A percentile compares a stretch with the other conserved stretches of the same genome.
Evolutionary conservation across 2,329 filamentous ascomycete genomes (phyloP).

Genomic region (Biscogniauxia mediterranea): DNA sequence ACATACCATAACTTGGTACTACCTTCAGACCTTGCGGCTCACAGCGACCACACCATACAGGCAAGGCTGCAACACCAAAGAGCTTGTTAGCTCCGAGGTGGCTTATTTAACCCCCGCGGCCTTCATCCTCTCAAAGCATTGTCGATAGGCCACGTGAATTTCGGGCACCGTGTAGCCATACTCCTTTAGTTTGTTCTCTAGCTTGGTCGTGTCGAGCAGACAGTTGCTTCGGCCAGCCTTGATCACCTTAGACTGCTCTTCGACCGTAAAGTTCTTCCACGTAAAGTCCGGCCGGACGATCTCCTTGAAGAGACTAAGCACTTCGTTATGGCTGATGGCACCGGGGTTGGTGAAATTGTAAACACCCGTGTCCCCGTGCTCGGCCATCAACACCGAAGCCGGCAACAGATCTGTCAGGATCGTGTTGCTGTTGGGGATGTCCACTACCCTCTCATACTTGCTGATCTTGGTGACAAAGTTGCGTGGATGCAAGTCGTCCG

Average conservation of each 20-base stretch:
- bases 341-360: constrained; percentile 72
- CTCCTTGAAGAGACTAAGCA: constrained; percentile 60
- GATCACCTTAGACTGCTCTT: constrained; percentile 66
- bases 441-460: constrained; percentile 62
- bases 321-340: constrained; percentile 69
- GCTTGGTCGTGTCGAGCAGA: constrained; percentile 60
- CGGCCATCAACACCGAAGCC: constrained; percentile 56
- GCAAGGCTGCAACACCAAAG: background rate
- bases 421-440: constrained; percentile 68
- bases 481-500: constrained; percentile 63
- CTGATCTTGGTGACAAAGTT: constrained; percentile 70
- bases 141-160: constrained; percentile 59
- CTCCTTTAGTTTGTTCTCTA: constrained; percentile 57
- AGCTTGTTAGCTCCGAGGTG: background rate
- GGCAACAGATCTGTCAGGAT: constrained; percentile 65
- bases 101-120: constrained; percentile 49
- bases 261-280: constrained; percentile 65
- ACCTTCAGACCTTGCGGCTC: background rate
- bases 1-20: too few species aligned
- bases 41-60: background rate
- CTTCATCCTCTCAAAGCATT: constrained; percentile 64
- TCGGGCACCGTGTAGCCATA: constrained; percentile 59
- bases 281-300: constrained; percentile 59
- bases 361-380: constrained; percentile 60
- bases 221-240: constrained; percentile 68